Conservation (phyloP, 1,139 yeast genomes). For the Hemisphaericaspora xylanilytica region DNA sequence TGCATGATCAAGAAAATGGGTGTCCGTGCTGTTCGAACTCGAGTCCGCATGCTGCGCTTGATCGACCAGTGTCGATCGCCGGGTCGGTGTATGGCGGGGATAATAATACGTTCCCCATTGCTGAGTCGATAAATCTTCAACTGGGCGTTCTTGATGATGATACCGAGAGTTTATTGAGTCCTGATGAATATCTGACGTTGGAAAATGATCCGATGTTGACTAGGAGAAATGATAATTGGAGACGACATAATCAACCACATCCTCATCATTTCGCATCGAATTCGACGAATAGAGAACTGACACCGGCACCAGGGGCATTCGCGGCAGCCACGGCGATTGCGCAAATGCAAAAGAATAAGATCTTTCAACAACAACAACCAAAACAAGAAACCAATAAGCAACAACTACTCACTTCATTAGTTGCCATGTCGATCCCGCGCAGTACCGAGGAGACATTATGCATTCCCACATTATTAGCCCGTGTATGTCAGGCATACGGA, state of each 20-base stretch:
- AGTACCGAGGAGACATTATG: constrained; percentile 75
- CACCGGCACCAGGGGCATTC: constrained; percentile 73
- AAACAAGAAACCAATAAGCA: constrained; percentile 36
- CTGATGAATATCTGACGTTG: constrained; percentile 25
- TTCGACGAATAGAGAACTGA: constrained; percentile 33
- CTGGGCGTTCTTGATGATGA: constrained; percentile 46
- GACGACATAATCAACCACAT: too few relatives aligned
- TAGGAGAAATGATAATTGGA: background rate
- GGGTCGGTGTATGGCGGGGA: constrained; percentile 47
- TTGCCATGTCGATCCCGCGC: constrained; percentile 72
- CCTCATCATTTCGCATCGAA: constrained; percentile 19
- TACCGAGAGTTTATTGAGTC: constrained; percentile 29
- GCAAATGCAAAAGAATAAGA: constrained; percentile 44
- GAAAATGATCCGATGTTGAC: constrained; percentile 1
- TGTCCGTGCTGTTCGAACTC: constrained; percentile 57
- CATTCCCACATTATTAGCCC: constrained; percentile 67
- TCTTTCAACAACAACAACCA: constrained; percentile 15
- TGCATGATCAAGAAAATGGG: constrained; percentile 37
- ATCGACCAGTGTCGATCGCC: constrained; percentile 62
- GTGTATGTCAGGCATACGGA: constrained; percentile 67
- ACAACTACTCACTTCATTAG: constrained; percentile 59
- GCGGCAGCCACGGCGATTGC: constrained; percentile 73
- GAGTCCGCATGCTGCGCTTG: constrained; percentile 55
- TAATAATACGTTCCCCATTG: constrained; percentile 27
- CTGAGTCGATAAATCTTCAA: constrained; percentile 42